A percentile compares a stretch with the other conserved stretches of the same genome.
Evolutionary conservation across 352 stramenopile genomes (phyloP).

Genomic region (Phytopythium litorale): DNA sequence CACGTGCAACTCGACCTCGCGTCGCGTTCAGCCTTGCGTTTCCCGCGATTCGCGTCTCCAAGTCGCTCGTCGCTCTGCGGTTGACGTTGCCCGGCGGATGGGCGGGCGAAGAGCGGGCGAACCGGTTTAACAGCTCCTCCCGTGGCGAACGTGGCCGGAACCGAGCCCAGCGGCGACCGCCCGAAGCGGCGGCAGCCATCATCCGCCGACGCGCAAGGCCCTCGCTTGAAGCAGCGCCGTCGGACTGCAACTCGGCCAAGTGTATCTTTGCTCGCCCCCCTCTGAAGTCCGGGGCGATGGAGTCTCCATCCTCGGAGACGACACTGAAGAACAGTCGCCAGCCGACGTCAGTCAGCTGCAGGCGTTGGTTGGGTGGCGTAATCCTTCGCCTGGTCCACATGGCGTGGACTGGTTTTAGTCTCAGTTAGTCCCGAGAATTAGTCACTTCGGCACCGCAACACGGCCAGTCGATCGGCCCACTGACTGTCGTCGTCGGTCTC

Average conservation of each 20-base stretch:
- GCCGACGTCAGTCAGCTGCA: too few species aligned
- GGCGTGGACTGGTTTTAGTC: neutral
- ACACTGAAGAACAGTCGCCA: too few species aligned
- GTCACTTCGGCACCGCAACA: neutral
- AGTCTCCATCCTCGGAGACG: too few species aligned
- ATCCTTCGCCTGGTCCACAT: neutral
- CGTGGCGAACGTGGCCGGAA: neutral
- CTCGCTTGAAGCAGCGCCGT: neutral
- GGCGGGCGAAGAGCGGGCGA: too few species aligned
- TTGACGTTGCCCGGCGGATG: too few species aligned
- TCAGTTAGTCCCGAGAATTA: neutral
- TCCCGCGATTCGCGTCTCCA: neutral
- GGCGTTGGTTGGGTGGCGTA: neutral
- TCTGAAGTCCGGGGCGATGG: too few species aligned
- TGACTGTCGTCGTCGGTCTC: too few species aligned
- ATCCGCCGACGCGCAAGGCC: constrained; percentile 8
- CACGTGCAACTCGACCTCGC: too few species aligned
- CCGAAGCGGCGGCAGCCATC: neutral
- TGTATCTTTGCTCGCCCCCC: too few species aligned
- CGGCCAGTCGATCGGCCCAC: too few species aligned
- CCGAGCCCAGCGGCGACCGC: neutral
- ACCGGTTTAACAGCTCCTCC: neutral
- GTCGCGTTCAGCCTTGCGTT: neutral
- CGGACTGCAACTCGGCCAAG: neutral
- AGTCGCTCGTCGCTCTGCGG: too few species aligned